phyloP scores from a whole-genome alignment of 345 rosid species.

The Pseudoturritis turrita region DNA sequence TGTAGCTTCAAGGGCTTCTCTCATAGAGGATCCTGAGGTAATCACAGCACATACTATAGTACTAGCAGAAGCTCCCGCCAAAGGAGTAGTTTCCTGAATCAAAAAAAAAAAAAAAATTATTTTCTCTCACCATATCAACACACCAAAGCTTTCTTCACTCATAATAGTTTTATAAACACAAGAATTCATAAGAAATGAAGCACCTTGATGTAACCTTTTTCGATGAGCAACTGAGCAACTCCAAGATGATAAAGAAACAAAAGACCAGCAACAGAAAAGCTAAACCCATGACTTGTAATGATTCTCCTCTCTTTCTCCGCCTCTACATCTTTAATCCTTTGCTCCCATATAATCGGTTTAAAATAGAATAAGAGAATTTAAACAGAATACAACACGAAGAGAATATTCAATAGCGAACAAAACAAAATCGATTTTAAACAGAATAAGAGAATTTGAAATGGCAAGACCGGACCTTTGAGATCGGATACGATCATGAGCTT shows the following conservation, averaged over 20 bases:
- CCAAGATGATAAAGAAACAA: too few relatives aligned
- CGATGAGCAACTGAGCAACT: too few relatives aligned
- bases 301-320: slow-evolving; percentile 70
- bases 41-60: slow-evolving; percentile 82
- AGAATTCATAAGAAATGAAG: neutral
- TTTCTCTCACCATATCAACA: neutral
- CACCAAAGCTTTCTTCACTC: neutral
- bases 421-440: too few relatives aligned
- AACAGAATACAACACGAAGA: too few relatives aligned
- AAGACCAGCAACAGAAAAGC: too few relatives aligned
- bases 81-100: slow-evolving; percentile 77
- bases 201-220: too few relatives aligned
- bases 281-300: slow-evolving; percentile 85
- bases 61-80: slow-evolving; percentile 94
- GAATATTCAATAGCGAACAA: too few relatives aligned
- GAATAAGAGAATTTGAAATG: too few relatives aligned
- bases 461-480: too few relatives aligned
- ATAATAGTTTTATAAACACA: neutral
- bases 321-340: slow-evolving; percentile 64
- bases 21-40: slow-evolving; percentile 77
- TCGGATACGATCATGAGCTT: too few relatives aligned
- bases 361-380: too few relatives aligned
- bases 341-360: slow-evolving; percentile 92
- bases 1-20: slow-evolving; percentile 62
- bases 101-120: neutral